These are phyloP conservation scores for Aspergillus udagawae DNA, from an alignment of 2,329 filamentous ascomycete genomes.

Conservation along the genomic window DNA sequence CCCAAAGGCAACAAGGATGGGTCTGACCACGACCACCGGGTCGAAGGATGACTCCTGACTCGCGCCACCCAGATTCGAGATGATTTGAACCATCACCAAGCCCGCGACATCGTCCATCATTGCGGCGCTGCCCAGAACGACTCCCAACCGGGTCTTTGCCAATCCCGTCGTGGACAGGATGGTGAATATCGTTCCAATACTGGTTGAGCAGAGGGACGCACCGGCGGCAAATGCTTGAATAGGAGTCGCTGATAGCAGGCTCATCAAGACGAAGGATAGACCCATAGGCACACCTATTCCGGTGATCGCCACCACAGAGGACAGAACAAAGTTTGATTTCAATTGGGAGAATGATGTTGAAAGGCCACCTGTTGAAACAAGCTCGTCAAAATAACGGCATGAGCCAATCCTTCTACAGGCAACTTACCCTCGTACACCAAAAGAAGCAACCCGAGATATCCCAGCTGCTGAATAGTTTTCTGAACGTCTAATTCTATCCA, in stretches of 20 bases:
- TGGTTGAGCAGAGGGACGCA: conserved; percentile 69
- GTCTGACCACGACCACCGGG: conserved; percentile 45
- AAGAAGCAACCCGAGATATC: conserved; percentile 69
- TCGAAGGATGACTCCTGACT: conserved; percentile 54
- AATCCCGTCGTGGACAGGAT: conserved; percentile 60
- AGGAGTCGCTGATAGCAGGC: conserved; percentile 46
- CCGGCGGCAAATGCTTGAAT: conserved; percentile 69
- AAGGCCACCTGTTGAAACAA: conserved; percentile 16
- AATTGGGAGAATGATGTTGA: conserved; percentile 46
- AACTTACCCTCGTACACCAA: conserved; percentile 64
- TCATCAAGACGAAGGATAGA: conserved; percentile 59
- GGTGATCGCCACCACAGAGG: conserved; percentile 59
- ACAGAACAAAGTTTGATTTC: conserved; percentile 58
- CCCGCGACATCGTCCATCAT: conserved; percentile 81
- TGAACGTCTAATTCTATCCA: conserved; percentile 55
- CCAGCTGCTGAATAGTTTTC: conserved; percentile 58
- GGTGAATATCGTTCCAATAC: conserved; percentile 67
- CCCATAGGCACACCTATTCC: conserved; percentile 63
- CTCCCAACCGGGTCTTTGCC: conserved; percentile 53
- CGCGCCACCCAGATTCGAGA: conserved; percentile 56
- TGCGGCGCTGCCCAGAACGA: conserved; percentile 65
- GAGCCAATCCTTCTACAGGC: neutral
- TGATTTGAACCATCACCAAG: conserved; percentile 70
- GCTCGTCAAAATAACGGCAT: neutral
- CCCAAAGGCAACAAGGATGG: conserved; percentile 48